A percentile compares a stretch with the other conserved stretches of the same genome.
Conservation (phyloP, 805 yeast species). For the Wickerhamiella galacta region DNA sequence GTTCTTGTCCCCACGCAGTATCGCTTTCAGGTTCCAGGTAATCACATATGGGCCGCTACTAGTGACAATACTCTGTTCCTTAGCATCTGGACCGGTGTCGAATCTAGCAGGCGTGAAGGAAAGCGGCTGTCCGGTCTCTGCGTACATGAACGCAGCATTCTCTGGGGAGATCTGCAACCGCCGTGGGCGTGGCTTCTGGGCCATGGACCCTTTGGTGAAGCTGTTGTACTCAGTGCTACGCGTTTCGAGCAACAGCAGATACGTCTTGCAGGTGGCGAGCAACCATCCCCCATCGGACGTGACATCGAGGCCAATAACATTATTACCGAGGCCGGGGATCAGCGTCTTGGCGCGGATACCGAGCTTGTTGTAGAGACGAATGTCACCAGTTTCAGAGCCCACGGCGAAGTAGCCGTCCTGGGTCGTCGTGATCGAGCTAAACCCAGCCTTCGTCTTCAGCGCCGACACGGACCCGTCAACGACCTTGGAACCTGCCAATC, state of each 20-base stretch:
- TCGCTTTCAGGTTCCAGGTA: conserved; percentile 56
- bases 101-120: conserved; percentile 60
- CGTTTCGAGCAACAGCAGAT: conserved; percentile 53
- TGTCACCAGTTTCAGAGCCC: conserved; percentile 59
- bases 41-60: conserved; percentile 72
- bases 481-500: conserved; percentile 39
- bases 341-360: conserved; percentile 66
- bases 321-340: conserved; percentile 71
- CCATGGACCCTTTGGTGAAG: conserved; percentile 42
- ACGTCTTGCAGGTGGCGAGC: conserved; percentile 61
- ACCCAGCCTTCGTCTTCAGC: conserved; percentile 36
- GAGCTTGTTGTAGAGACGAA: conserved; percentile 42
- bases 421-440: conserved; percentile 52
- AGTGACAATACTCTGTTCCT: conserved; percentile 57
- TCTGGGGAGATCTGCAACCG: conserved; percentile 54
- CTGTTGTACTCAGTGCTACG: conserved; percentile 52
- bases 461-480: conserved; percentile 39
- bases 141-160: conserved; percentile 46
- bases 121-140: conserved; percentile 32
- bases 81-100: conserved; percentile 48
- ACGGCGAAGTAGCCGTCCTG: conserved; percentile 60
- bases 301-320: conserved; percentile 46
- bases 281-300: conserved; percentile 72
- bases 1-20: conserved; percentile 34
- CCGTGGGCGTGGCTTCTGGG: conserved; percentile 51